Conservation (phyloP, 257 asterid genomes). For the Ilex aquifolium region DNA sequence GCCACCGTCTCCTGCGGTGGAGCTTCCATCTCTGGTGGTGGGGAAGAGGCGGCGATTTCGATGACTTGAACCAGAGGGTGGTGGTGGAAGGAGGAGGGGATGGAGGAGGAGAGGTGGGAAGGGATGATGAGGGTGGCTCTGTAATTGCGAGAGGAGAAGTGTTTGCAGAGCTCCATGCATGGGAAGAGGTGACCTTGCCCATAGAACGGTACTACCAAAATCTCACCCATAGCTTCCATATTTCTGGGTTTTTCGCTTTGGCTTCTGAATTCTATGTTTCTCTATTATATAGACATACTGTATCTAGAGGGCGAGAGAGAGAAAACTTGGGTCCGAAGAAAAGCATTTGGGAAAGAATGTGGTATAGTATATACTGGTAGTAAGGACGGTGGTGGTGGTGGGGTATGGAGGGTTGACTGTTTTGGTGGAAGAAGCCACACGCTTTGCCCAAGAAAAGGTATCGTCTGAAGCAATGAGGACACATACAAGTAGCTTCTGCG, state of each 20-base stretch:
- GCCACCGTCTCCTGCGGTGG: slow-evolving; percentile 9
- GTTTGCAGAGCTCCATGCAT: slow-evolving; percentile 59
- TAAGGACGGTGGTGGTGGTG: too few relatives aligned
- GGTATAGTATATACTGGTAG: background rate
- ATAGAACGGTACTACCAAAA: slow-evolving; percentile 64
- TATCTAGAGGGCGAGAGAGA: background rate
- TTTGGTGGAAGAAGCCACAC: too few relatives aligned
- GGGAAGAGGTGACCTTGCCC: slow-evolving; percentile 81
- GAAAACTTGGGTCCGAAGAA: background rate
- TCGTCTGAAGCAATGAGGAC: too few relatives aligned
- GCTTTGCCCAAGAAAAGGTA: too few relatives aligned
- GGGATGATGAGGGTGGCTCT: slow-evolving; percentile 50
- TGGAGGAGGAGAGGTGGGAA: slow-evolving; percentile 55
- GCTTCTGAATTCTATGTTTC: background rate
- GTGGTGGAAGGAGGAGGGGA: slow-evolving; percentile 16
- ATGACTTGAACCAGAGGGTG: slow-evolving; percentile 15
- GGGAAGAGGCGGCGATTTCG: slow-evolving; percentile 27
- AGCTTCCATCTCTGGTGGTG: slow-evolving; percentile 2
- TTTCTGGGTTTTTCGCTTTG: background rate
- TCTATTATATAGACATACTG: background rate
- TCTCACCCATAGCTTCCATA: slow-evolving; percentile 41
- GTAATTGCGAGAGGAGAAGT: slow-evolving; percentile 31
- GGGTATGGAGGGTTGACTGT: too few relatives aligned
- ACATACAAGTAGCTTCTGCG: too few relatives aligned
- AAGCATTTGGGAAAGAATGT: background rate